phyloP scores from a whole-genome alignment of 2,329 filamentous ascomycete genomes.

The Botrytis medusae region DNA sequence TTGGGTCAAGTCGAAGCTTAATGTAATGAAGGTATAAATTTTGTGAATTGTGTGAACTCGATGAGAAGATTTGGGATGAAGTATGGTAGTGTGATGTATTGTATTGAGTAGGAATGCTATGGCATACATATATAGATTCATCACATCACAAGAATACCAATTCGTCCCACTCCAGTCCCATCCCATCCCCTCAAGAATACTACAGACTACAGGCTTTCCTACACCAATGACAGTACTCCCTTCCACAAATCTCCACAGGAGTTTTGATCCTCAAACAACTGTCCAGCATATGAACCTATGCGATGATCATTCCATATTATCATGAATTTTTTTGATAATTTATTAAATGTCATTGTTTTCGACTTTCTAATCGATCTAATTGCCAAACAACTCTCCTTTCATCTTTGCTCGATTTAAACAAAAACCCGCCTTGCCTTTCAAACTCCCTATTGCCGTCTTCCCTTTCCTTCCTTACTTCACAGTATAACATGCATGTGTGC shows the following conservation, averaged over 20 bases:
- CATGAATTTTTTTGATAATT: background rate
- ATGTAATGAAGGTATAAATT: no score
- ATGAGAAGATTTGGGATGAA: no score
- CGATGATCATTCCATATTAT: background rate
- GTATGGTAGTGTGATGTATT: no score
- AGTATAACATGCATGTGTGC: slow-evolving; percentile 1
- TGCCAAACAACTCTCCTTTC: background rate
- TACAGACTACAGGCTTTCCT: no score
- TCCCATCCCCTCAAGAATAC: no score
- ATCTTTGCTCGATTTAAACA: background rate
- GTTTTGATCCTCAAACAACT: background rate
- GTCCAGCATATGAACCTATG: background rate
- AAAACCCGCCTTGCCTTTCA: background rate
- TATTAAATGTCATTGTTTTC: background rate
- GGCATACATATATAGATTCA: no score
- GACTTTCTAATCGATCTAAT: background rate
- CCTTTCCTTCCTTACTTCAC: slow-evolving; percentile 1
- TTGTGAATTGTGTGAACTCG: no score
- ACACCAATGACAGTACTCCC: background rate
- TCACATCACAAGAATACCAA: no score
- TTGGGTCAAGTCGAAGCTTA: no score
- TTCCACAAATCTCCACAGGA: background rate
- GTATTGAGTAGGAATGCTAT: no score
- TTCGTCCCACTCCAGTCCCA: no score
- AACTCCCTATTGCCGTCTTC: slow-evolving; percentile 12